Evolutionary conservation across 2,329 filamentous ascomycete species (phyloP).

Genomic region (Scorias spongiosa): DNA sequence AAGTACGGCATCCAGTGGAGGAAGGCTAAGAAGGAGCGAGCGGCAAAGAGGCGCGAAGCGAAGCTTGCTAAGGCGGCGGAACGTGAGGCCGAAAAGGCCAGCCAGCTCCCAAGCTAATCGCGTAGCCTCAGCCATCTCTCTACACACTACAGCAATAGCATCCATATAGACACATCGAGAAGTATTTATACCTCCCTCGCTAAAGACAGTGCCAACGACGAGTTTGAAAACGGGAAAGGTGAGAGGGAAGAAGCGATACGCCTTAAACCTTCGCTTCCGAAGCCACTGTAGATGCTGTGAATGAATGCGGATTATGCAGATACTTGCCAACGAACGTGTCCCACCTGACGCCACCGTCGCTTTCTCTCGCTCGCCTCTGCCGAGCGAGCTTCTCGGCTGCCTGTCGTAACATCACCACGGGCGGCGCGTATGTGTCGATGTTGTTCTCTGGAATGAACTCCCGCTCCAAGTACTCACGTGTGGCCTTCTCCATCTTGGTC

Average conservation of each 20-base stretch:
- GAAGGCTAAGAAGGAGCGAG: constrained; percentile 11
- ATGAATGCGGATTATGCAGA: constrained; percentile 1
- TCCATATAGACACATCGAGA: no score
- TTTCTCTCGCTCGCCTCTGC: constrained; percentile 28
- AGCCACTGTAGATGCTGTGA: neutral
- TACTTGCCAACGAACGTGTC: constrained; percentile 16
- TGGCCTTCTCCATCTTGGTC: constrained; percentile 29
- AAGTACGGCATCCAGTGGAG: constrained; percentile 15
- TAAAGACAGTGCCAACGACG: no score
- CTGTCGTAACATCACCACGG: constrained; percentile 29
- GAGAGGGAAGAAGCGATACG: no score
- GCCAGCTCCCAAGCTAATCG: no score
- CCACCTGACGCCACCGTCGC: constrained; percentile 18
- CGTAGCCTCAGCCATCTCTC: neutral
- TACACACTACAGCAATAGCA: neutral
- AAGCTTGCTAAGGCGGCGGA: neutral
- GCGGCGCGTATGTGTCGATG: constrained; percentile 30
- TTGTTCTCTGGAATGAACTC: constrained; percentile 18
- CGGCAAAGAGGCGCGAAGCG: constrained; percentile 1
- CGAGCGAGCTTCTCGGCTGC: constrained; percentile 33
- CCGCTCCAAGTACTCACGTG: constrained; percentile 24
- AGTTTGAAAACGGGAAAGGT: no score
- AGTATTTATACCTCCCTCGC: no score
- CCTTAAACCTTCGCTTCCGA: no score
- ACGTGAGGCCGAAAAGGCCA: neutral